Evolutionary conservation across 2,329 filamentous ascomycete genomes (phyloP).

Genomic region (Chrysoporthe puriensis): DNA sequence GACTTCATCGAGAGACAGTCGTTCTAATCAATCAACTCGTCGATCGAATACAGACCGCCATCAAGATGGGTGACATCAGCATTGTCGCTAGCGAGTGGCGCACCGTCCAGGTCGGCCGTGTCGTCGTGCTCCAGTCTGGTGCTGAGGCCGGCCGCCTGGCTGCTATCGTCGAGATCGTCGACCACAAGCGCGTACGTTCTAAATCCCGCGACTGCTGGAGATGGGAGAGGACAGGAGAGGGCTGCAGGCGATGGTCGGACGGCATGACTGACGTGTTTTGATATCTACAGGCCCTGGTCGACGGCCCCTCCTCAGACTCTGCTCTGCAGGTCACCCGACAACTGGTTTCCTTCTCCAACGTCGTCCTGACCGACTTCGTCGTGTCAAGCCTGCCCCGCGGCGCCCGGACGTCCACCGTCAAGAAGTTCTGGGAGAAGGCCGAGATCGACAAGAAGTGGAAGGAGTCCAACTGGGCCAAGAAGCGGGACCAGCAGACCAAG

Average conservation of each 20-base stretch:
- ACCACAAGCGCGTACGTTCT: constrained; percentile 98
- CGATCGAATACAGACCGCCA: constrained; percentile 53
- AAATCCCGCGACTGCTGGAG: constrained; percentile 20
- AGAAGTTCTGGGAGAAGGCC: constrained; percentile 87
- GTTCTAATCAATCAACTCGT: constrained; percentile 34
- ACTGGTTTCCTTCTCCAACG: constrained; percentile 76
- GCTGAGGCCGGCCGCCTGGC: constrained; percentile 85
- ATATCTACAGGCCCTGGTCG: constrained; percentile 79
- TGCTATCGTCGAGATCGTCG: constrained; percentile 97
- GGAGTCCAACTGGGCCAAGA: constrained; percentile 92
- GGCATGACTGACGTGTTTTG: constrained; percentile 36
- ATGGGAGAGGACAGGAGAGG: background rate
- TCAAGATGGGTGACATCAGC: constrained; percentile 81
- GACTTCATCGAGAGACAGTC: constrained; percentile 17
- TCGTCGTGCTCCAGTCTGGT: constrained; percentile 88
- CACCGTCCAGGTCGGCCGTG: constrained; percentile 97
- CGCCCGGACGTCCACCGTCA: constrained; percentile 79
- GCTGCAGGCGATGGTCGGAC: background rate
- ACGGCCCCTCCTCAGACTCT: constrained; percentile 85
- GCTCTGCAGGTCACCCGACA: constrained; percentile 85
- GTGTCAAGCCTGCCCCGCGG: constrained; percentile 85
- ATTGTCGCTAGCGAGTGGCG: constrained; percentile 87
- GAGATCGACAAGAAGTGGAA: constrained; percentile 94
- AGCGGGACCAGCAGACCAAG: constrained; percentile 81
- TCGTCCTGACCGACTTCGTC: constrained; percentile 87